These are phyloP conservation scores for Crassisporium funariophilum DNA, from an alignment of 768 basidiomycete species.

Conservation along the genomic window DNA sequence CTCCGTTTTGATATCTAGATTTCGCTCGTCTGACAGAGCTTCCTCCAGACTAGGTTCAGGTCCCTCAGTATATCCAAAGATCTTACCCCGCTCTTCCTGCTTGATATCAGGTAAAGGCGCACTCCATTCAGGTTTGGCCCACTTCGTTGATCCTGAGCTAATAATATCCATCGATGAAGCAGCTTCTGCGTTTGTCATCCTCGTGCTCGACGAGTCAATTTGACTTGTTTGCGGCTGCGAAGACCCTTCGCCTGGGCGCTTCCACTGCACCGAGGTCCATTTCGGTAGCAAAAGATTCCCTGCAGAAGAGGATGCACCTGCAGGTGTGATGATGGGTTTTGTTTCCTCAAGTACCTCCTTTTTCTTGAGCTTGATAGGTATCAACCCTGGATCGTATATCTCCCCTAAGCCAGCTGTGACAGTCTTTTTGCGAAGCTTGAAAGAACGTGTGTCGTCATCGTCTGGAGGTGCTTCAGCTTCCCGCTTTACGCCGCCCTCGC, in stretches of 20 bases:
- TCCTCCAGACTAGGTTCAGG: slow-evolving; percentile 3
- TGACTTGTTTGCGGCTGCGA: slow-evolving; percentile 3
- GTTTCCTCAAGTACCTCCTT: slow-evolving; percentile 36
- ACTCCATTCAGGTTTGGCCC: slow-evolving; percentile 36
- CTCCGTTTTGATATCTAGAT: slow-evolving; percentile 16
- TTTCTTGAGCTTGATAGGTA: slow-evolving; percentile 67
- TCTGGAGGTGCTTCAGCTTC: slow-evolving; percentile 39
- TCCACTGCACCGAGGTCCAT: slow-evolving; percentile 27
- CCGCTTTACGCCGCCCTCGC: slow-evolving; percentile 35
- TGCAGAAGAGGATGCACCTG: slow-evolving; percentile 5
- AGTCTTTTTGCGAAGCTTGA: slow-evolving; percentile 70
- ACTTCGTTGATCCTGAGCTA: slow-evolving; percentile 24
- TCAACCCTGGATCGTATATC: slow-evolving; percentile 77
- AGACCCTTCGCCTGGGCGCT: slow-evolving; percentile 13
- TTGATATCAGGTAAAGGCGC: slow-evolving; percentile 23
- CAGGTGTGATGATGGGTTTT: slow-evolving; percentile 8
- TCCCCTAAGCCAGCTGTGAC: slow-evolving; percentile 66
- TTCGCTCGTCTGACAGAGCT: slow-evolving; percentile 5
- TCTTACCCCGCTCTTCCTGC: slow-evolving; percentile 15
- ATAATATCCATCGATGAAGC: slow-evolving; percentile 1
- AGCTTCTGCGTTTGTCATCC: slow-evolving; percentile 11
- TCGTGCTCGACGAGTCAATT: slow-evolving; percentile 9
- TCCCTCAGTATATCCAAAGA: slow-evolving; percentile 16
- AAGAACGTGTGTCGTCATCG: slow-evolving; percentile 59
- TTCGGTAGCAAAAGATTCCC: slow-evolving; percentile 14